Evolutionary conservation across 2,329 filamentous ascomycete species (phyloP), one percentile per base, ranked within the genome.

Genomic region (Stemphylium lycopersici): DNA sequence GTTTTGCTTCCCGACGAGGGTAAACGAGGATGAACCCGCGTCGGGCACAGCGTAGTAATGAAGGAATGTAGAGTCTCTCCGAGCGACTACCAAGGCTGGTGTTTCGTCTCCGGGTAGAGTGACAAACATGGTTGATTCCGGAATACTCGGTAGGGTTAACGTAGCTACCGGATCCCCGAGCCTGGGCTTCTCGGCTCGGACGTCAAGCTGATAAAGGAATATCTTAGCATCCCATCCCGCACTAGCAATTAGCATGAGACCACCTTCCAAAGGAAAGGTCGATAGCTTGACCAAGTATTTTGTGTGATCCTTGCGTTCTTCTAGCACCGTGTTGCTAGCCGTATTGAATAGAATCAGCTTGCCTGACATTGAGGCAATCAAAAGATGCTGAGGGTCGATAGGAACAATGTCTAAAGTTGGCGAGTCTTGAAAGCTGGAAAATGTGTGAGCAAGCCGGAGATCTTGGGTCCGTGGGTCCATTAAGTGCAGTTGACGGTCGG

Each of bases 171-270:
- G 81, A 41, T 74, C 73, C 24, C 71, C 74, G 12, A 79, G 67
- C 18, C 49, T 56, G 22, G 55, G 63, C 11, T 65, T 55, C 58
- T 66, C 47, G 63, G 62, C 18, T 60, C 71, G 52, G 67, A 68
- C 34, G 5, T 62, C 44, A 4, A 76, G 34, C 13, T 66, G 62
- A 68, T 87, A 87, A 38, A 87, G 63, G 45, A 80, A 69, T 31
- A 87, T 71, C 59, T 81, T 85, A 24, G 79, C 74, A 65, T 87
- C 85, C 85, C 85, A 87, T 18, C 83, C 84, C 3, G 84, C 85
- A 11, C 82, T 87, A 4, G 83, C 84, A 48, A 86, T 60, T 31
- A 66, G 59, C 16, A 58, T 51, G 8, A 63, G 63, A 11, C 65
- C 63, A 3, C 72, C 61, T n/a, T 76, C 69, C 44, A 26, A 33